Base-by-base conservation (phyloP, 805 yeast species). In the Cyberlindnera samutprakarnensis region DNA sequence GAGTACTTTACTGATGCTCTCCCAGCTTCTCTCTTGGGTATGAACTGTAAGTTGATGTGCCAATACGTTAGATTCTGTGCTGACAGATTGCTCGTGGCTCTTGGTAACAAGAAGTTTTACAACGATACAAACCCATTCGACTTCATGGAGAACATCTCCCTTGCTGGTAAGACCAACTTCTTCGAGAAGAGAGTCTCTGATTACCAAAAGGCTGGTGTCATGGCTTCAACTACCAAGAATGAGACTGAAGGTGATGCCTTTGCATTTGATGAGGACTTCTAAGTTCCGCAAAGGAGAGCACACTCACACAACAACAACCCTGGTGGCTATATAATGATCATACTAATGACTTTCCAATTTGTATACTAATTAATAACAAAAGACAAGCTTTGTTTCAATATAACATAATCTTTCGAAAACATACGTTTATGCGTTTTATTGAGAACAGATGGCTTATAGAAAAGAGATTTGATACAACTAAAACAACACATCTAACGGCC, bases 181-280 rank as follows among this genome's bases (percentile, higher is more conserved):
- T 90, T 90, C 57, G 98, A 90, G 72, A 90, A 90, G 77, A 83
- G 98, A 68, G 98, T 90, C 37, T 83, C 95, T 37, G 98, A 90
- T 65, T 90, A 90, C 68, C 98, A 90, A 68, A 92, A 90, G 70
- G 97, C 98, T 37, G 97, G 98, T 70, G 98, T 90, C 54, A 90
- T 90, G 92, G 90, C 95, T 46, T 70, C 71, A 46, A 60, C 75
- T 33, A 61, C 31, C 28, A 48, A 63, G 46, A 57, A 67, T 40
- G 64, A 62, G 40, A 46, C 58, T 29, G 66, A 62, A 42, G 70
- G 68, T 35, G 66, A 66, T 56, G 72, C 75, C 28, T 88, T 90
- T 65, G 66, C 81, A 30, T 80, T 92, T 51, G 95, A 88, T 61
- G 98, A 90, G 64, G 97, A 92, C 54, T 90, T 90, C 63, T 90